Conservation (phyloP, 495 filamentous ascomycete species). For the Choiromyces venosus region DNA sequence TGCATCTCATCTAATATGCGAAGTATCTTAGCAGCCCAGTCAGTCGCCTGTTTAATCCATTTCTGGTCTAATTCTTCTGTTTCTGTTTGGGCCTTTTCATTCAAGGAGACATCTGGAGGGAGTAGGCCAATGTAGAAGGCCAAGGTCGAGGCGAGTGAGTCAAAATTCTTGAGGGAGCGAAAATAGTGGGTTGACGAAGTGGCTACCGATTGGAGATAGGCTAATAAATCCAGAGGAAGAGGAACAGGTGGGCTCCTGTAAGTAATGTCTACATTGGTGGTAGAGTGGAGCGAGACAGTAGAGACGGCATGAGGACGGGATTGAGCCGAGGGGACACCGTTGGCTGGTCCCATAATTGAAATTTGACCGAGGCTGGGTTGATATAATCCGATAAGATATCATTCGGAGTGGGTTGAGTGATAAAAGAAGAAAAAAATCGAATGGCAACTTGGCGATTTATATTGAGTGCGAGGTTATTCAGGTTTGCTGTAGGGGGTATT, state of each 20-base stretch:
- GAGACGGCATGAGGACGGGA: not conserved
- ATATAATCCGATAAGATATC: not conserved
- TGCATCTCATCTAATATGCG: not conserved
- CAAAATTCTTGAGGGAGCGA: not conserved
- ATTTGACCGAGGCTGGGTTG: not conserved
- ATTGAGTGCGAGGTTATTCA: not conserved
- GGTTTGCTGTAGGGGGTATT: not conserved
- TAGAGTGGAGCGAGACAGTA: not conserved
- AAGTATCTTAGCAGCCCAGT: not conserved
- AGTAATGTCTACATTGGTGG: not conserved
- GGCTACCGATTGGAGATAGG: not conserved
- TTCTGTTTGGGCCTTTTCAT: not conserved
- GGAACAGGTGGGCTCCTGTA: not conserved
- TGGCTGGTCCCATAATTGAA: not conserved
- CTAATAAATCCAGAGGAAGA: not conserved
- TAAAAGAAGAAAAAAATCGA: not conserved
- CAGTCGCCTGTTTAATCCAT: not conserved
- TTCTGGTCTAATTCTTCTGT: not conserved
- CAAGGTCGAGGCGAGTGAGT: not conserved
- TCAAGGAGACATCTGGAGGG: not conserved
- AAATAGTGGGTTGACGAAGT: not conserved
- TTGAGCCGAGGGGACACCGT: not conserved
- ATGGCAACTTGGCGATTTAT: not conserved
- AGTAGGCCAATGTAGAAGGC: not conserved
- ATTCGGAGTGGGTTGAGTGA: not conserved